Base-by-base conservation (phyloP, 2,329 filamentous ascomycete genomes). In the Aspergillus sp. region DNA sequence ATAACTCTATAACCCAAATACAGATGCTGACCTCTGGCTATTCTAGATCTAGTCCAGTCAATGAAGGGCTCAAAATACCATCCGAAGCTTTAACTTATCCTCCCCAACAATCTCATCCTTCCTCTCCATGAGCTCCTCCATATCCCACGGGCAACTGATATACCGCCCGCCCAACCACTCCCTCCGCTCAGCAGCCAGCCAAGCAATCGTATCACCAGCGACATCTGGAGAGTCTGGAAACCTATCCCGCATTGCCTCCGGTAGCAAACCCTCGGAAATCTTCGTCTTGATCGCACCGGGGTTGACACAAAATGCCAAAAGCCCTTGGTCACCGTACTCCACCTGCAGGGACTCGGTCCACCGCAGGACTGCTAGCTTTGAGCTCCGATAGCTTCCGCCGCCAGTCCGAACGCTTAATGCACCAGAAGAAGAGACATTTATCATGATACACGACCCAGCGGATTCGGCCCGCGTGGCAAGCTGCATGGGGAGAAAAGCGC, bases 291-390 rank as follows among this genome's bases (percentile, higher is more conserved):
- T 69, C 1, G 72, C 73, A 1, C 76, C 79, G 1, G 79, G 79
- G 67, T 82, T 78, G 0, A 83, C 56, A 2, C 72, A 69, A 52
- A 79, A 79, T 5, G 77, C 73, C 17, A 81, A 49, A 3, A 83
- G 54, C 3, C 81, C 81, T 63, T 82, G 43, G 49, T 76, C 66
- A 3, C 66, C 74, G 66, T 84, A 81, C 50, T 86, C 85, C 0
- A 70, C 71, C 45, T 77, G 74, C 8, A 84, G 63, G 63, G 79
- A 82, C 67, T 87, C 83, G 1, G 79, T 82, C 49, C 87, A 76
- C 11, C 82, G 75, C 17, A 80, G 66, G 28, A 84, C 64, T 3
- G 83, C 84, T 34, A 85, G 72, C 68, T 87, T 86, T 43, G 74
- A 76, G 2, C 76, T 76, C 59, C 80, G 75, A 64, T 87, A 87